Evolutionary conservation across 129 eudicot species (phyloP), one percentile per base, ranked within the genome.

Genomic region (Flaveria bidentis): DNA sequence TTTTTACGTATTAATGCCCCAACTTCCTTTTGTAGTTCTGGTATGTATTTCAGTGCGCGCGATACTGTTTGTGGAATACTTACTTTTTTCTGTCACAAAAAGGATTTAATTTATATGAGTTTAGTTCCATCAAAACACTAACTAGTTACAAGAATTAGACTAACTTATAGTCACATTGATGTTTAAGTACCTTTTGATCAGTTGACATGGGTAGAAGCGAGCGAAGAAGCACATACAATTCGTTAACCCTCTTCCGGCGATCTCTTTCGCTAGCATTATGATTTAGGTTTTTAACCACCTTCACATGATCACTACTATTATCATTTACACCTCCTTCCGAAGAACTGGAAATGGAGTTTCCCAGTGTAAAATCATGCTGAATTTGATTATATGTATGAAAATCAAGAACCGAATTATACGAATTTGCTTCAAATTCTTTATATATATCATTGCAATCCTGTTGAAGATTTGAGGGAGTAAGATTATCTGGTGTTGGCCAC

Each of bases 21-120:
- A 16, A 86, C 80, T 78, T 84, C 90, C 46, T 78, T 81, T 63
- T 81, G 82, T 58, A 86, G 80, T 74, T 86, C 74, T 5, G 90
- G 86, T 66, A 86, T 78, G 77, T 84, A 86, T 44, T 84, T 53
- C 44, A 84, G 53, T 16, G 79, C 78, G 4, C 25, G 72, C 0
- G 80, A 81, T 18, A 85, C 73, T 3, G 76, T 71, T 18, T 70
- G 50, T 0, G 82, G 84, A 36, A 82, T 78, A 36, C 90, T 84
- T 71, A 84, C 65, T 45, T 84, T 81, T 71, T 78, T 74, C 90
- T 86, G 86, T 49, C 5, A 44, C 52, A 66, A 55, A 30, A 65
- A 13, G 14, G 22, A 30, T 5, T 14, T 6, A 47, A 36, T 36
- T 36, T 36, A 36, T 39, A 36, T 36, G 23, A n/a, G 20, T 56